A percentile compares a stretch with the other conserved stretches of the same genome.
These are phyloP conservation scores for Xylariaceae sp. DNA, from an alignment of 2,329 filamentous ascomycete species.

Conservation along the genomic window DNA sequence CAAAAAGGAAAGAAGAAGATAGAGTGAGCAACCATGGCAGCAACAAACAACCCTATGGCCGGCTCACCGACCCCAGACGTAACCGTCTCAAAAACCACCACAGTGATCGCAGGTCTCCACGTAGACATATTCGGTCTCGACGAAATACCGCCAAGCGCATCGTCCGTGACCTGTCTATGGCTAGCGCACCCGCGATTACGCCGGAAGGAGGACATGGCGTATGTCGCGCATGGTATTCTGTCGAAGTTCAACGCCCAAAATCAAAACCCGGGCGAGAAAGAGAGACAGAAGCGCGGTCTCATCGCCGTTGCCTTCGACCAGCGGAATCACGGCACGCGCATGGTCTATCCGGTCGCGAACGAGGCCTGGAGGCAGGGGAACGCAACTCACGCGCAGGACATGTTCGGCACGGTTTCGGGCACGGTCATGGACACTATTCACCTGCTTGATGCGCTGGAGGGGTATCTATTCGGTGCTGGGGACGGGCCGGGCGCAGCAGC, in stretches of 20 bases:
- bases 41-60: conserved; percentile 13
- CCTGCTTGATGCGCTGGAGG: conserved; percentile 73
- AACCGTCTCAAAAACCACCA: conserved; percentile 58
- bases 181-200: conserved; percentile 78
- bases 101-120: conserved; percentile 73
- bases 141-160: conserved; percentile 56
- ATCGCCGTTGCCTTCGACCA: conserved; percentile 87
- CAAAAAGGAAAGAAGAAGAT: conserved; percentile 1
- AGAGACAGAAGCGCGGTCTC: conserved; percentile 58
- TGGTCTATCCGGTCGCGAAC: conserved; percentile 66
- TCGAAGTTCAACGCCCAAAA: conserved; percentile 66
- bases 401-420: conserved; percentile 73
- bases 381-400: conserved; percentile 78
- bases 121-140: conserved; percentile 77
- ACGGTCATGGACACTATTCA: conserved; percentile 71
- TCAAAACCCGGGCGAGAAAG: conserved; percentile 21
- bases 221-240: conserved; percentile 66
- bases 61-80: neutral
- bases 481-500: conserved; percentile 25
- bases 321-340: conserved; percentile 79
- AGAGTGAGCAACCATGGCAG: conserved; percentile 10
- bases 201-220: conserved; percentile 68
- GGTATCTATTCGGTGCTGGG: conserved; percentile 61
- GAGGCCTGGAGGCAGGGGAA: conserved; percentile 78
- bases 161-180: conserved; percentile 76